A percentile compares a stretch with the other conserved stretches of the same genome.
These are phyloP conservation scores for Xylaria hypoxylon DNA, from an alignment of 2,329 filamentous ascomycete genomes.

Conservation along the genomic window DNA sequence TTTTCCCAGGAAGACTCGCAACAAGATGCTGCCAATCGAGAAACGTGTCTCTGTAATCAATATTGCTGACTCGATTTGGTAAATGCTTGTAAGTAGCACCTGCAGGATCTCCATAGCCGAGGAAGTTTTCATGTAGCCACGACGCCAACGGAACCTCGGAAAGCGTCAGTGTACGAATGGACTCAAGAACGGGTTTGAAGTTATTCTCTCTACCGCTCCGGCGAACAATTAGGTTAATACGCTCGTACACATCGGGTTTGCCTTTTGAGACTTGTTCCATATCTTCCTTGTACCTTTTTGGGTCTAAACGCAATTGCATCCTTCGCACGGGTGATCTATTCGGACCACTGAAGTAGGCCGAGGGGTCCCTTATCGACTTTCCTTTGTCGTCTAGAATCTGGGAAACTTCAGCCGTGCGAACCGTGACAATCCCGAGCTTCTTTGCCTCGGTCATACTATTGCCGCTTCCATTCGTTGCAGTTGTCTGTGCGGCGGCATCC, in stretches of 20 bases:
- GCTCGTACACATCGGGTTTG: conserved; percentile 83
- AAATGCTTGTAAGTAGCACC: conserved; percentile 88
- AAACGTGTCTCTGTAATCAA: conserved; percentile 96
- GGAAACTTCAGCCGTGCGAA: conserved; percentile 87
- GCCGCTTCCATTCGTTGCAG: conserved; percentile 65
- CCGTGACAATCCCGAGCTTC: conserved; percentile 73
- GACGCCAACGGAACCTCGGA: conserved; percentile 87
- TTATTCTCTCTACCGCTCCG: conserved; percentile 93
- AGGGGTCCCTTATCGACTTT: conserved; percentile 73
- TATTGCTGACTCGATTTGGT: conserved; percentile 77
- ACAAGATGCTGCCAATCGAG: conserved; percentile 94
- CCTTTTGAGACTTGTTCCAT: conserved; percentile 72
- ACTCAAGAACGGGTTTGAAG: conserved; percentile 92
- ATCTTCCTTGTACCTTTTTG: conserved; percentile 81
- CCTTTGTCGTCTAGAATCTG: conserved; percentile 90
- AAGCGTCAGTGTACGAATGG: conserved; percentile 85
- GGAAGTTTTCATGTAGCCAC: conserved; percentile 96
- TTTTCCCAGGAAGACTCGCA: conserved; percentile 89
- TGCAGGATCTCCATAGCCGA: conserved; percentile 95
- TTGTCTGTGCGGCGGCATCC: conserved; percentile 67
- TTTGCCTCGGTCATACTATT: conserved; percentile 63
- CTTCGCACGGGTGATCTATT: conserved; percentile 71
- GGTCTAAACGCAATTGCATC: conserved; percentile 84
- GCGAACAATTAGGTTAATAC: conserved; percentile 86
- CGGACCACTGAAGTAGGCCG: conserved; percentile 72